phyloP scores from a whole-genome alignment of 305 asterid genomes.

The Fraxinus velutina region DNA sequence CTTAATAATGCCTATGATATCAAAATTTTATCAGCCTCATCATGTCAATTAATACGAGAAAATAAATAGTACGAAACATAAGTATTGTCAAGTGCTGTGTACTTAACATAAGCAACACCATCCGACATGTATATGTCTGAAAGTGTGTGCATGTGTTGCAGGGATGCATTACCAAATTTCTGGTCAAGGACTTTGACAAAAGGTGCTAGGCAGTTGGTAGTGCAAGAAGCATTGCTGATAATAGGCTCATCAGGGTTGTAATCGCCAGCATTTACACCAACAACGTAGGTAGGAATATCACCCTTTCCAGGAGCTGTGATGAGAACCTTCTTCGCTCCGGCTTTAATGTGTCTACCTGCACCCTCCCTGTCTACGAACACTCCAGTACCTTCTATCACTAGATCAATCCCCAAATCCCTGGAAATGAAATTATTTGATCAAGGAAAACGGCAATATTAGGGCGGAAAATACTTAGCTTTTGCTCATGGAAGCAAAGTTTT shows the following conservation, averaged over 20 bases:
- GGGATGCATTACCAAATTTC: conserved; percentile 57
- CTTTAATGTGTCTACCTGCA: conserved; percentile 80
- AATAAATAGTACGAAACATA: neutral
- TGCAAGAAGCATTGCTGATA: conserved; percentile 94
- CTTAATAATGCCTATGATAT: conserved; percentile 63
- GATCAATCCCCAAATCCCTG: conserved; percentile 72
- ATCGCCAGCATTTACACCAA: conserved; percentile 78
- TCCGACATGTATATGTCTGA: neutral
- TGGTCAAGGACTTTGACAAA: conserved; percentile 90
- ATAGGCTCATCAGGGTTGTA: conserved; percentile 61
- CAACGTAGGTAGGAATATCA: conserved; percentile 86
- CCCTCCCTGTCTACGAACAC: conserved; percentile 90
- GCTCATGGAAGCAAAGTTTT: neutral
- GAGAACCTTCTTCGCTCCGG: conserved; percentile 90
- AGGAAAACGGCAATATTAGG: neutral
- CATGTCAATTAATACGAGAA: neutral
- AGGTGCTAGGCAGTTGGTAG: conserved; percentile 96
- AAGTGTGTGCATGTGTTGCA: neutral
- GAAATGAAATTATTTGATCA: neutral
- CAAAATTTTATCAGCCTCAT: neutral
- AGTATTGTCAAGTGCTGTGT: neutral
- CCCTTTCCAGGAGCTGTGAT: conserved; percentile 97
- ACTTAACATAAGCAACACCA: neutral
- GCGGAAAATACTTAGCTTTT: neutral
- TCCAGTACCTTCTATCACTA: conserved; percentile 90